phyloP scores from a whole-genome alignment of 495 filamentous ascomycete species.

The Paragyromitra xinjiangensis region DNA sequence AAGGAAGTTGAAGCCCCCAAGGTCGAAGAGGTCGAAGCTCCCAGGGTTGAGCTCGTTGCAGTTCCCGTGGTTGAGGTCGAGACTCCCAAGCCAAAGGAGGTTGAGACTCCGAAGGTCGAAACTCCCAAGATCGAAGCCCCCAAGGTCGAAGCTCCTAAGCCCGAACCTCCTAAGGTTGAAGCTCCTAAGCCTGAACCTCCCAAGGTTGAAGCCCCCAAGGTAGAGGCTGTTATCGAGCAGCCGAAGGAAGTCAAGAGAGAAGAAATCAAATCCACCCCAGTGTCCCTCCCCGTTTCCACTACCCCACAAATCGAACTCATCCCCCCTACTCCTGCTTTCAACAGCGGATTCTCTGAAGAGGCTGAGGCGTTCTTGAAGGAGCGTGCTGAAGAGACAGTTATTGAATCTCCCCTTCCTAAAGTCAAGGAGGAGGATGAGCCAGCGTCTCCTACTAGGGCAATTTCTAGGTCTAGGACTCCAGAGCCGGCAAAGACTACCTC shows the following conservation, averaged over 20 bases:
- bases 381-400: conserved; percentile 19
- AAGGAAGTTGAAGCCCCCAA: conserved; percentile 25
- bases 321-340: conserved; percentile 46
- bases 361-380: conserved; percentile 41
- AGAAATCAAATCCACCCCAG: conserved; percentile 17
- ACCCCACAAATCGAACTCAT: conserved; percentile 46
- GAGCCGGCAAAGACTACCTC: background rate
- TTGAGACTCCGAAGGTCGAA: conserved; percentile 20
- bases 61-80: background rate
- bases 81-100: conserved; percentile 7
- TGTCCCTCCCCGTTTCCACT: conserved; percentile 13
- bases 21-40: conserved; percentile 7
- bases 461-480: conserved; percentile 2
- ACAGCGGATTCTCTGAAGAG: conserved; percentile 29
- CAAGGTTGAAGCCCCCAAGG: conserved; percentile 14
- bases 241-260: conserved; percentile 35
- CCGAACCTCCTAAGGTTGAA: conserved; percentile 11
- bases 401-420: conserved; percentile 19
- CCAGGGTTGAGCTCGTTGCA: conserved; percentile 19
- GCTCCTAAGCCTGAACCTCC: background rate
- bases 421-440: conserved; percentile 61
- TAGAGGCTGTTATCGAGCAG: conserved; percentile 24
- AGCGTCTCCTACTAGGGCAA: background rate
- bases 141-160: conserved; percentile 3
- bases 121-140: conserved; percentile 14